Evolutionary conservation across 768 basidiomycete genomes (phyloP).

Genomic region (Leccinum fibrillosum): DNA sequence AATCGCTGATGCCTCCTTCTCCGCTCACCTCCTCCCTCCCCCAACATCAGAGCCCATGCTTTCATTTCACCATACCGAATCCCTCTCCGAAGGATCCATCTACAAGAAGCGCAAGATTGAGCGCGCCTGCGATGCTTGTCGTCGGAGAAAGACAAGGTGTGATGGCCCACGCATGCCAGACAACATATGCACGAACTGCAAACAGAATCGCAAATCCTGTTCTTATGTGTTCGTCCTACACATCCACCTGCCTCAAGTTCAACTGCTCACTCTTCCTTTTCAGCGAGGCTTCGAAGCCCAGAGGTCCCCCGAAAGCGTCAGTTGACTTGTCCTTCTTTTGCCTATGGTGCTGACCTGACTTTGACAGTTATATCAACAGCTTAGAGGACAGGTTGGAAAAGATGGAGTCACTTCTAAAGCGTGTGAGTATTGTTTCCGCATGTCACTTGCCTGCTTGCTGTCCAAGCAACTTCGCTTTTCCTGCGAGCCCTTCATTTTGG

Average conservation of each 20-base stretch:
- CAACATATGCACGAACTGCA: constrained; percentile 57
- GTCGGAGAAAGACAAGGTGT: constrained; percentile 57
- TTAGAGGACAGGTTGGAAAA: constrained; percentile 59
- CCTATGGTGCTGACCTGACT: neutral
- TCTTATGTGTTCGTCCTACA: constrained; percentile 52
- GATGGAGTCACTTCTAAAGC: constrained; percentile 50
- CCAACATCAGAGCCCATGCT: constrained; percentile 8
- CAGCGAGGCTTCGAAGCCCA: constrained; percentile 63
- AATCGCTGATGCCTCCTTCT: constrained; percentile 18
- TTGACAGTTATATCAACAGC: constrained; percentile 49
- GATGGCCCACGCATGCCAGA: constrained; percentile 52
- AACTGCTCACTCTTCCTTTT: constrained; percentile 2
- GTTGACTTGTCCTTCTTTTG: constrained; percentile 22
- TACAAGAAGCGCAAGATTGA: constrained; percentile 47
- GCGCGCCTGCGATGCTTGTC: constrained; percentile 58
- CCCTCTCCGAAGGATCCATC: constrained; percentile 12
- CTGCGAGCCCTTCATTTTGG: neutral
- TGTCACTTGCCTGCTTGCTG: neutral
- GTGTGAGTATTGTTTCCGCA: constrained; percentile 35
- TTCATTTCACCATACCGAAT: constrained; percentile 2
- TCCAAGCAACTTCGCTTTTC: neutral
- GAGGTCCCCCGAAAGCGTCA: constrained; percentile 67
- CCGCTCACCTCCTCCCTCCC: neutral
- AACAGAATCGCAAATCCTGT: constrained; percentile 47
- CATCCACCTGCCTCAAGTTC: neutral